Base-by-base conservation (phyloP, 352 stramenopile genomes). In the Phytophthora meadii region DNA sequence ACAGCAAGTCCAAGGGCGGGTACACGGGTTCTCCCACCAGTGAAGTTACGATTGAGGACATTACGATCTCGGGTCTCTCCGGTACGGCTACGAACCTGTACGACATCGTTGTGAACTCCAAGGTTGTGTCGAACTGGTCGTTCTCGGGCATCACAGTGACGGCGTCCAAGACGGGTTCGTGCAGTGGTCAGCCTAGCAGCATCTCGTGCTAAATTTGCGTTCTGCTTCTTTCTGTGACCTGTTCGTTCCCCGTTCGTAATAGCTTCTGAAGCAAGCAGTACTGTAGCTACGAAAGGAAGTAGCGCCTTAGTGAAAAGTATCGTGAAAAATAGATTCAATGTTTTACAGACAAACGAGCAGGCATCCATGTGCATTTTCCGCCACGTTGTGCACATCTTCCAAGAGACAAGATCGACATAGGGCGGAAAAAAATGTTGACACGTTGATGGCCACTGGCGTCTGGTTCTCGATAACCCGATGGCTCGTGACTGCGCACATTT, bases 81-180 rank as follows among this genome's bases (percentile, higher is more conserved):
- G 66, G 61, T n/a, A 44, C 66, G 12, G 61, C 49, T 17, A 67
- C 60, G 6, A 70, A 74, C 27, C n/a, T 70, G 27, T 74, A 68
- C 55, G 66, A 74, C 34, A 67, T 70, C 30, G 37, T 54, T 8
- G 65, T 37, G 14, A 73, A 73, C 52, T 28, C 58, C 11, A 59
- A 68, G 45, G 57, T 68, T 4, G 64, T 72, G 28, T 68, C 57
- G 17, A 30, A 25, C 53, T 61, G 53, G 53, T 34, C 53, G 27
- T 61, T 61, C 53, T 61, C 53, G 11, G 53, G 53, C 0, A 44
- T 61, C 24, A 12, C 39, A 5, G 53, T 61, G 27, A 61, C 24
- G 2, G 27, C 46, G 4, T 53, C 46, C 10, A 51, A 37, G 3
- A 48, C 27, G 27, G 47, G 45, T 27, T 64, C 58, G 46, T 69